A percentile compares a stretch with the other conserved stretches of the same genome.
These are phyloP conservation scores for Xylariaceae sp. DNA, from an alignment of 2,329 filamentous ascomycete species.

Conservation along the genomic window DNA sequence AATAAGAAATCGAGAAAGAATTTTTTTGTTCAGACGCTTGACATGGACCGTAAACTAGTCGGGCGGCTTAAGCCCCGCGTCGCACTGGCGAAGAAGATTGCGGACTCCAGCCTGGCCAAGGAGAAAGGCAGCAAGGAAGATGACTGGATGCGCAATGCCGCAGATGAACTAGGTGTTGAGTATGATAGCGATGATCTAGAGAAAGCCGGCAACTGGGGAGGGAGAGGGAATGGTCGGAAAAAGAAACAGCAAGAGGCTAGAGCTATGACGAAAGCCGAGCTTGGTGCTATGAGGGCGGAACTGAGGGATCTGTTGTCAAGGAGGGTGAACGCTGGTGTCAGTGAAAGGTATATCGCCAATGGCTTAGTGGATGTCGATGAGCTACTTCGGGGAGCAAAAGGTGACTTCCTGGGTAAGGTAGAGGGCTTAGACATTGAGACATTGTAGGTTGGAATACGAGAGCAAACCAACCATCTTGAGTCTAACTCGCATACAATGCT, in stretches of 20 bases:
- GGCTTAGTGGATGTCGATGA: conserved; percentile 79
- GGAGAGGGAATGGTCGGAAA: conserved; percentile 69
- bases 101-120: conserved; percentile 78
- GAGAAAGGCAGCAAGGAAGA: conserved; percentile 82
- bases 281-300: conserved; percentile 66
- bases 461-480: neutral
- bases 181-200: conserved; percentile 88
- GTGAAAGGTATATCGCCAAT: conserved; percentile 79
- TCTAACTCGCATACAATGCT: neutral
- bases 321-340: conserved; percentile 82
- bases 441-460: conserved; percentile 17
- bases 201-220: conserved; percentile 55
- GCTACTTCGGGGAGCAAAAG: conserved; percentile 60
- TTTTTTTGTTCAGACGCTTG: conserved; percentile 73
- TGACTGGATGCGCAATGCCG: conserved; percentile 76
- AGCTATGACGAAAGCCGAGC: conserved; percentile 66
- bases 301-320: conserved; percentile 66
- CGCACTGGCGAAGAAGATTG: conserved; percentile 78
- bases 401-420: conserved; percentile 60
- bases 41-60: conserved; percentile 77
- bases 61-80: conserved; percentile 72
- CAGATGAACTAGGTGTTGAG: conserved; percentile 89
- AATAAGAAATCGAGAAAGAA: conserved; percentile 47
- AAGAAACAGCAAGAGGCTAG: conserved; percentile 70
- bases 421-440: conserved; percentile 38